Conservation (phyloP, 1,139 yeast genomes). For the Lodderomyces parapsilosis region DNA sequence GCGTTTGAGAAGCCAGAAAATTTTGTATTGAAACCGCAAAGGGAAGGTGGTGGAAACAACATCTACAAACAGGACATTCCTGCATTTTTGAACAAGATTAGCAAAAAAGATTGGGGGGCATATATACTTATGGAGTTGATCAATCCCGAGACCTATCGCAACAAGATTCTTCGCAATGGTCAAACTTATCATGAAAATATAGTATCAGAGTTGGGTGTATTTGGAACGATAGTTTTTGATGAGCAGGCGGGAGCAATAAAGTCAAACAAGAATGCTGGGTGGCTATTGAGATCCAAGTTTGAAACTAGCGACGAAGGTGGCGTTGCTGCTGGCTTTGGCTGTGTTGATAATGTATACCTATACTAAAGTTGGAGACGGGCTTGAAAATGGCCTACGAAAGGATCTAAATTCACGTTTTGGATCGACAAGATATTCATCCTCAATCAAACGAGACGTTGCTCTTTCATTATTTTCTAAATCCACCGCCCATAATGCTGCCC, state of each 20-base stretch:
- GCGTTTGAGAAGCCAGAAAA: constrained; percentile 68
- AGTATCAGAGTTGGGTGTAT: constrained; percentile 86
- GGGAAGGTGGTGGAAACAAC: constrained; percentile 96
- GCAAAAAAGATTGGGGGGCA: constrained; percentile 81
- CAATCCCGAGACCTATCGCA: constrained; percentile 65
- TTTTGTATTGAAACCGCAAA: constrained; percentile 90
- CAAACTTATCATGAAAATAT: constrained; percentile 64
- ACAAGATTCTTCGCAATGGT: constrained; percentile 69
- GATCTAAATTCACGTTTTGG: not conserved
- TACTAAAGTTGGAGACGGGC: constrained; percentile 18
- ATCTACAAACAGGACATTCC: constrained; percentile 86
- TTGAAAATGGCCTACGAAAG: not conserved
- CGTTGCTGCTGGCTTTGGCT: constrained; percentile 97
- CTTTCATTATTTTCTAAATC: constrained; percentile 22
- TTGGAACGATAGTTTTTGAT: constrained; percentile 80
- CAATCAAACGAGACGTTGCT: not conserved
- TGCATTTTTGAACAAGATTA: constrained; percentile 54
- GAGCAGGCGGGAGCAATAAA: constrained; percentile 55
- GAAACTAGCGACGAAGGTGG: constrained; percentile 94
- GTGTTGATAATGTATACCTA: constrained; percentile 75
- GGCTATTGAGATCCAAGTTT: constrained; percentile 84
- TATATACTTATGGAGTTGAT: constrained; percentile 94
- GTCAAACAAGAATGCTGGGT: constrained; percentile 72
- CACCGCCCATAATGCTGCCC: constrained; percentile 74
- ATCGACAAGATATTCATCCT: not conserved